Base-by-base conservation (phyloP, 805 yeast genomes). In the Metschnikowia vanudenii region DNA sequence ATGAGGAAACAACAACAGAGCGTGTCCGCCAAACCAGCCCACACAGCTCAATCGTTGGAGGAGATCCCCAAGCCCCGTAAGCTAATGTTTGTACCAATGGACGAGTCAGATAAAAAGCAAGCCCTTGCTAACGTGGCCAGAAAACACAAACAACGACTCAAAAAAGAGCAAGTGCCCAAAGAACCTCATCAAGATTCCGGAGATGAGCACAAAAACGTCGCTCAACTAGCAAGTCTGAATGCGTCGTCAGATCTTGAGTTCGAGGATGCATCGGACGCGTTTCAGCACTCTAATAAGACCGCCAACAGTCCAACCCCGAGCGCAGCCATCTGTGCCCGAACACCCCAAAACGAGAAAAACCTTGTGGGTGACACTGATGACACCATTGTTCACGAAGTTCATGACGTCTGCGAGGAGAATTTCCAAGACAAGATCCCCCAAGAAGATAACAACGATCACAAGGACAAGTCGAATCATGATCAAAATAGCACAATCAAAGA, bases 51-150 rank as follows among this genome's bases (percentile, higher is more conserved):
- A n/a, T 13, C 38, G 13, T 4, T 5, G 32, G 16, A 37, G 7
- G n/a, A 16, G 9, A 4, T 35, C 10, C 17, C 32, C 18, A n/a
- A 29, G 40, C 34, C 29, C 19, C 47, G 42, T 8, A 18, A 32
- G n/a, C 29, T 49, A 8, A 33, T 31, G 22, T 44, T 52, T 16
- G 40, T 46, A 19, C 56, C 56, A 3, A 36, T 50, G 44, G 51
- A 46, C 14, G 51, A 46, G n/a, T 39, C 39, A 2, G 30, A 49
- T 34, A 19, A 41, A 11, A 34, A 44, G 32, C 37, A 41, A 19
- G 34, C 44, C 10, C 37, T 37, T 14, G 39, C 42, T 14, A 36
- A 37, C 4, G 19, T 37, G 6, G 14, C 17, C 33, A 24, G 28
- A 18, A 32, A 32, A 37, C 29, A n/a, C 26, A 30, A 45, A 30